Percentiles rank a stretch among this genome's conserved stretches.
Conservation (phyloP, 2,329 filamentous ascomycete genomes). For the Thielaviopsis euricoi region DNA sequence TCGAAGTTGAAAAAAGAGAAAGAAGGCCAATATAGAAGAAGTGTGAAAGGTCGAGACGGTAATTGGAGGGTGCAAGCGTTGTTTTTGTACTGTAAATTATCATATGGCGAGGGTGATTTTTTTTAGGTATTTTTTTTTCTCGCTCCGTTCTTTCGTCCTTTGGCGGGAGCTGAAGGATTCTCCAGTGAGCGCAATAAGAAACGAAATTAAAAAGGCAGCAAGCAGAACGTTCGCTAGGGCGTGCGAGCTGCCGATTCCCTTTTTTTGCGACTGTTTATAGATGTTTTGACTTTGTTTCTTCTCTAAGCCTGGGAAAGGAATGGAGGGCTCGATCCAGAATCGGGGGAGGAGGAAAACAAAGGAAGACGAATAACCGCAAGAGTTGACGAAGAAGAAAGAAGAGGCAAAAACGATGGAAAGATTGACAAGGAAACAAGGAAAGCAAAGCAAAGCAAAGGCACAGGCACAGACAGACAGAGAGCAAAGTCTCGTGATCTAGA, state of each 20-base stretch:
- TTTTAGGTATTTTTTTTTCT: not conserved
- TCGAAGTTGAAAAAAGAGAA: not conserved
- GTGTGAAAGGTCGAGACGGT: not conserved
- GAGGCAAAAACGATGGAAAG: not conserved
- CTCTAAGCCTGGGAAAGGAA: not conserved
- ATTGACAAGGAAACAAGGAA: not conserved
- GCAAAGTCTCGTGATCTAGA: not conserved
- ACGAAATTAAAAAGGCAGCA: not conserved
- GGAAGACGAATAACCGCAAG: no score
- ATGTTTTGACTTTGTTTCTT: not conserved
- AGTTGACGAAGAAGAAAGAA: not conserved
- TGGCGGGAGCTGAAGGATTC: not conserved
- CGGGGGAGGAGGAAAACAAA: not conserved
- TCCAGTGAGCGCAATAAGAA: not conserved
- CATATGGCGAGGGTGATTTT: not conserved
- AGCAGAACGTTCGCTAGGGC: not conserved
- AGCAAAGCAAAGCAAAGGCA: not conserved
- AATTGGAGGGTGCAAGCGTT: not conserved
- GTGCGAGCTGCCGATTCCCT: not conserved
- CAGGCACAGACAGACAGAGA: not conserved
- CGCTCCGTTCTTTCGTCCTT: not conserved
- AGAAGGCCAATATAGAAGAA: not conserved
- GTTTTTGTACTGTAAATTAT: not conserved
- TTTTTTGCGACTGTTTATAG: not conserved
- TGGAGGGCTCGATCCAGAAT: not conserved